Base-by-base conservation (phyloP, 2,329 filamentous ascomycete genomes). In the Colletotrichum truncatum region DNA sequence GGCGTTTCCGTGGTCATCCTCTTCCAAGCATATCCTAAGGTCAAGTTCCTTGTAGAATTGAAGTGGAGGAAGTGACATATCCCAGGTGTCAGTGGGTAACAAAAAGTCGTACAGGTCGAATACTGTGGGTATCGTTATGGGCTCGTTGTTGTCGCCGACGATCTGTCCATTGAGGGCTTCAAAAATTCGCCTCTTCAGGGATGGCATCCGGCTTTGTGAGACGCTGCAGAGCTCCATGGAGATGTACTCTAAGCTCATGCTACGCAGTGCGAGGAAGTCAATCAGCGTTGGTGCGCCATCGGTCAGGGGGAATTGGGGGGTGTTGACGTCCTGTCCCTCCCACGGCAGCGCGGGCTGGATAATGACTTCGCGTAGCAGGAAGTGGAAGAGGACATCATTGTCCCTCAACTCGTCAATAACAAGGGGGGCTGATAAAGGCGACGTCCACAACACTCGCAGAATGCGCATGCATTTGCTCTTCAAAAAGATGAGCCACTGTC, bases 71-170 rank as follows among this genome's bases (percentile, higher is more conserved):
- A 85, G 76, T 2, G 84, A 73, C 4, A 81, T 75, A 23, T 81
- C 76, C 81, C 86, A 88, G n/a, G 81, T 73, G 14, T 77, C 81
- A 46, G 84, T 83, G 18, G 82, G 75, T 2, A 85, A 77, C 65
- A 96, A 86, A 72, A 98, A 98, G 78, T 99, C 96, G 72, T 97
- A 96, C 21, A 98, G 85, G 69, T 98, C 94, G 73, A 98, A 97
- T 6, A 98, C 86, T 4, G 92, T 94, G 1, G 91, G 86, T 63
- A 93, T 91, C 26, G 83, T 80, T 36, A 91, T 81, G 5, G 88
- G 82, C 57, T 92, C 87, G 49, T 91, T 90, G 64, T 87, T 88
- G 12, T 91, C 86, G 16, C 89, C 81, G 10, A 87, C 83, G 7
- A 93, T 88, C 41, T 91, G 89, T 5, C 96, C 96, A 43, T 94